Percentiles rank a stretch among this genome's conserved stretches.
Evolutionary conservation across 495 filamentous ascomycete genomes (phyloP).

Genomic region (Xylaria flabelliformis): DNA sequence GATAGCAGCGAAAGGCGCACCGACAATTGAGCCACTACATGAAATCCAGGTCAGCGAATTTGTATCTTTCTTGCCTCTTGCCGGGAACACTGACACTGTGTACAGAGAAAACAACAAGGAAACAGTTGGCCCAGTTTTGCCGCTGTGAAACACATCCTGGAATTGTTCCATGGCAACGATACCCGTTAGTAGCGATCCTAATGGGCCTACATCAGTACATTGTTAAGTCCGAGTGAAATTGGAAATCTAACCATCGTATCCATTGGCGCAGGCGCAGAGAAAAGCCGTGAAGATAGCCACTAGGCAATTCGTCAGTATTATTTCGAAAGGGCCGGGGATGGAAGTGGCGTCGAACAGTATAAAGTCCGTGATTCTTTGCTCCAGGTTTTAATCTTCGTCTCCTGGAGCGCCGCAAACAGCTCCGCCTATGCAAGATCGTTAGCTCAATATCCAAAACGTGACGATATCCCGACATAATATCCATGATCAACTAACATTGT

Average conservation of each 20-base stretch:
- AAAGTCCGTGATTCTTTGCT: constrained; percentile 61
- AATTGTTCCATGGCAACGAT: constrained; percentile 52
- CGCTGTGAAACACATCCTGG: constrained; percentile 46
- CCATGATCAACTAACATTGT: constrained; percentile 55
- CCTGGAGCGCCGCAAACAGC: constrained; percentile 62
- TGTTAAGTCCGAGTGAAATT: not conserved
- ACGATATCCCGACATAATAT: constrained; percentile 5
- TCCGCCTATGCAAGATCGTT: constrained; percentile 53
- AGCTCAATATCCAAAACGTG: not conserved
- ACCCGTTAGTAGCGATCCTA: constrained; percentile 52
- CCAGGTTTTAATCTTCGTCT: constrained; percentile 61
- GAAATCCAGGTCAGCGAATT: not conserved
- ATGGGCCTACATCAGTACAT: constrained; percentile 20
- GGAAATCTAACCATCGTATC: constrained; percentile 50
- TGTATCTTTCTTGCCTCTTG: not conserved
- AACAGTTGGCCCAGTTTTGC: constrained; percentile 44
- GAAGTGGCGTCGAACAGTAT: constrained; percentile 52
- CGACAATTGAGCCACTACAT: constrained; percentile 53
- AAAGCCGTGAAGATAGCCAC: constrained; percentile 52
- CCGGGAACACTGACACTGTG: constrained; percentile 47
- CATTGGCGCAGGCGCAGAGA: constrained; percentile 59
- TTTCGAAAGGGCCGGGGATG: not conserved
- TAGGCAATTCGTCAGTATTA: constrained; percentile 28
- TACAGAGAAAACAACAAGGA: constrained; percentile 56
- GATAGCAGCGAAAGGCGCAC: constrained; percentile 51